These are phyloP conservation scores for Eucalyptus albens DNA, from an alignment of 345 rosid species.

Conservation along the genomic window DNA sequence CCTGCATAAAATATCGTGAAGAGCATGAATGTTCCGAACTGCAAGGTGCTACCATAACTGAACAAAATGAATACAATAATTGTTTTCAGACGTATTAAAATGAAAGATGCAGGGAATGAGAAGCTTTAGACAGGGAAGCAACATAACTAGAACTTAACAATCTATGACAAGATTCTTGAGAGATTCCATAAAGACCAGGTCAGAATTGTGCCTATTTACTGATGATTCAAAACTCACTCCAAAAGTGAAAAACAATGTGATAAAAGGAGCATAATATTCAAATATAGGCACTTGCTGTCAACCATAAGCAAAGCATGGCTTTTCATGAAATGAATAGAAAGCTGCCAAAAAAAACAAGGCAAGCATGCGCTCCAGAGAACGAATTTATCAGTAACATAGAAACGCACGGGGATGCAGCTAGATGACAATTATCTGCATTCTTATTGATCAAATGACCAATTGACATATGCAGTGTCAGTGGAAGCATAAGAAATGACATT, in stretches of 20 bases:
- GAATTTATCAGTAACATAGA: background rate
- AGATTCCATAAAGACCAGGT: background rate
- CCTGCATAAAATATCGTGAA: slow-evolving; percentile 15
- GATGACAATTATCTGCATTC: background rate
- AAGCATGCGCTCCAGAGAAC: background rate
- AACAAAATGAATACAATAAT: background rate
- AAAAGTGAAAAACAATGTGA: background rate
- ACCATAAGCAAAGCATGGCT: background rate
- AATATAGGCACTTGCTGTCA: background rate
- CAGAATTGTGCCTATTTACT: background rate
- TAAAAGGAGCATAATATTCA: background rate
- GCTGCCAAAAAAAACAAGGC: background rate
- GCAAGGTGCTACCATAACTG: background rate
- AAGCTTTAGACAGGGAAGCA: background rate
- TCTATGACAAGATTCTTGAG: background rate
- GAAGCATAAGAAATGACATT: background rate
- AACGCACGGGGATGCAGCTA: background rate
- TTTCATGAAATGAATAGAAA: background rate
- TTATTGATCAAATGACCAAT: background rate
- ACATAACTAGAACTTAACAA: background rate
- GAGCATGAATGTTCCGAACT: background rate
- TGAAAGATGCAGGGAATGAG: background rate
- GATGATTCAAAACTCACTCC: background rate
- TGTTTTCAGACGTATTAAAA: background rate
- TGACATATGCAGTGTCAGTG: background rate